Evolutionary conservation across 345 rosid genomes (phyloP).

Genomic region (Moricandia moricandioides): DNA sequence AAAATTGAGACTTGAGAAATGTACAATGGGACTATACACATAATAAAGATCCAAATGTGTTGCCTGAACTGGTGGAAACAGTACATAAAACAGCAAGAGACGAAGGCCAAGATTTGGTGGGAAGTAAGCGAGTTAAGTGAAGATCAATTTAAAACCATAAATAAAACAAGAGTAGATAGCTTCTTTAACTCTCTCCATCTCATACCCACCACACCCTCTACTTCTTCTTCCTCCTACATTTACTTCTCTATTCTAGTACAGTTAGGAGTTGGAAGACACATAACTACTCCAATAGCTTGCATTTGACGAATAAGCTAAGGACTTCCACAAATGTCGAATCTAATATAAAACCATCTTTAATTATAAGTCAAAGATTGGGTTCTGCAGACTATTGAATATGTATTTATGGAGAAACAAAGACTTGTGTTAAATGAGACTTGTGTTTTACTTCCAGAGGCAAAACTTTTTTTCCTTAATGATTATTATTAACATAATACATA

Average conservation of each 20-base stretch:
- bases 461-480: slow-evolving; percentile 31
- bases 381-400: slow-evolving; percentile 11
- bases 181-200: neutral
- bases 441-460: slow-evolving; percentile 18
- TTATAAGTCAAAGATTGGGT: slow-evolving; percentile 16
- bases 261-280: slow-evolving; percentile 37
- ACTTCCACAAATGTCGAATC: slow-evolving; percentile 30
- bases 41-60: slow-evolving; percentile 23
- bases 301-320: slow-evolving; percentile 27
- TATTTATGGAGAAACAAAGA: slow-evolving; percentile 19
- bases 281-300: slow-evolving; percentile 28
- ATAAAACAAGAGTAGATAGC: neutral
- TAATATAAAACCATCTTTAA: slow-evolving; percentile 10
- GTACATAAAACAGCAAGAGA: slow-evolving; percentile 20
- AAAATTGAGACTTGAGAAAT: neutral
- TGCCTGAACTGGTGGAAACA: slow-evolving; percentile 23
- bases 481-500: slow-evolving; percentile 32
- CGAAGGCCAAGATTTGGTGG: slow-evolving; percentile 24
- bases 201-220: slow-evolving; percentile 24
- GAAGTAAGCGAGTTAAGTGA: slow-evolving; percentile 15
- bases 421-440: slow-evolving; percentile 17
- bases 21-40: slow-evolving; percentile 15
- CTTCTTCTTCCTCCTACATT: slow-evolving; percentile 28
- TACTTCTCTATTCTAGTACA: slow-evolving; percentile 39
- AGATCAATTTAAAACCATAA: neutral